Percentiles rank a stretch among this genome's conserved stretches.
Conservation (phyloP, 345 rosid species). For the Acer negundo region DNA sequence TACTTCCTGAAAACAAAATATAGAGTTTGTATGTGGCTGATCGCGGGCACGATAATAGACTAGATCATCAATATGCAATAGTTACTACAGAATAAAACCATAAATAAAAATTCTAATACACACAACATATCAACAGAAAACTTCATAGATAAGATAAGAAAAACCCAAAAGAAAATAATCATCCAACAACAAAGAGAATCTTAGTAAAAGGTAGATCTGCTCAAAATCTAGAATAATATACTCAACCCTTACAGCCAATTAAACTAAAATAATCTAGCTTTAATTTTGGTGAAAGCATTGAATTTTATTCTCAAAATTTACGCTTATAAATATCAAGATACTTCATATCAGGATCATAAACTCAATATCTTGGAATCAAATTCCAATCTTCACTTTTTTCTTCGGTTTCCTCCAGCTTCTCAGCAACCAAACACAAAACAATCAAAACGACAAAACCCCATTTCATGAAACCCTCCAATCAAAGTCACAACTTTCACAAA, state of each 20-base stretch:
- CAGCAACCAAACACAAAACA: conserved; percentile 4
- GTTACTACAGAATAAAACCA: neutral
- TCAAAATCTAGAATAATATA: conserved; percentile 11
- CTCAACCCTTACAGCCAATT: neutral
- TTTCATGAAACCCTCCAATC: neutral
- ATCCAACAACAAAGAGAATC: conserved; percentile 12
- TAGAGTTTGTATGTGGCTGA: neutral
- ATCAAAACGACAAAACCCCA: neutral
- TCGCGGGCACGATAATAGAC: no score
- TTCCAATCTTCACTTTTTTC: neutral
- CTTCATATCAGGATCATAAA: neutral
- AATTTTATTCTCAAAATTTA: conserved; percentile 25
- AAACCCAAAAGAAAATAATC: neutral
- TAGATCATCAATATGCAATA: neutral
- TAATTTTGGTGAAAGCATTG: neutral
- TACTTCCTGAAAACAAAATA: neutral
- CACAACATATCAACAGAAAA: neutral
- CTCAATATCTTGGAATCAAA: neutral
- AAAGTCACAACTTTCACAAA: neutral
- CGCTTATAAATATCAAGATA: neutral
- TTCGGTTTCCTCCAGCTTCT: neutral
- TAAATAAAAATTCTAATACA: neutral
- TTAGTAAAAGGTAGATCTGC: conserved; percentile 20
- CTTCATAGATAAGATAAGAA: neutral
- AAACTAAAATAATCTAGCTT: neutral